Evolutionary conservation across 2,329 filamentous ascomycete genomes (phyloP).

Genomic region (Fusarium liriodendri): DNA sequence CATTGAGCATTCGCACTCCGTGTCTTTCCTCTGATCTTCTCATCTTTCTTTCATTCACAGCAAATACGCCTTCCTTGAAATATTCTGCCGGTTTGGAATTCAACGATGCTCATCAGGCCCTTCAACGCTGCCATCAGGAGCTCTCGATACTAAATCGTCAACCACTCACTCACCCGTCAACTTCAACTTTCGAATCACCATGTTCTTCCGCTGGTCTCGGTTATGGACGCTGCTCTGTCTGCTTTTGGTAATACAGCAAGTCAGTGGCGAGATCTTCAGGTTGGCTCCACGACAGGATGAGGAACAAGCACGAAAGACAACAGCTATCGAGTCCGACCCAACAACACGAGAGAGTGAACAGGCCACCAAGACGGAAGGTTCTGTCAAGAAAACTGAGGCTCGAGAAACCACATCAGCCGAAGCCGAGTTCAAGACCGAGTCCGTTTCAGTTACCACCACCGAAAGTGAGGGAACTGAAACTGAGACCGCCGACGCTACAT

Average conservation of each 20-base stretch:
- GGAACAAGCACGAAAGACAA: conserved; percentile 14
- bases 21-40: neutral
- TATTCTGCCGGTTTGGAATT: conserved; percentile 10
- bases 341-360: conserved; percentile 17
- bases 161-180: neutral
- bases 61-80: neutral
- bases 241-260: conserved; percentile 52
- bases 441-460: conserved; percentile 23
- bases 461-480: conserved; percentile 20
- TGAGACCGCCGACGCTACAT: conserved; percentile 22
- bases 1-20: conserved; percentile 1
- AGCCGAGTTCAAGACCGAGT: conserved; percentile 15
- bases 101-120: conserved; percentile 33
- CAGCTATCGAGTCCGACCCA: conserved; percentile 22
- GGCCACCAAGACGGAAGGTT: conserved; percentile 22
- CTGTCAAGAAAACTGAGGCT: conserved; percentile 25
- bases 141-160: conserved; percentile 24
- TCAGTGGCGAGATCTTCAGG: conserved; percentile 48
- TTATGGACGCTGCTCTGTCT: conserved; percentile 55
- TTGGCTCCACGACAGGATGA: conserved; percentile 51
- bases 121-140: conserved; percentile 25
- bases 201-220: conserved; percentile 49
- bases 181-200: conserved; percentile 36
- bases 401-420: conserved; percentile 1
- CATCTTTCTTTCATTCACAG: neutral